phyloP scores from a whole-genome alignment of 106 monocot genomes.

The Hemerocallis citrina region DNA sequence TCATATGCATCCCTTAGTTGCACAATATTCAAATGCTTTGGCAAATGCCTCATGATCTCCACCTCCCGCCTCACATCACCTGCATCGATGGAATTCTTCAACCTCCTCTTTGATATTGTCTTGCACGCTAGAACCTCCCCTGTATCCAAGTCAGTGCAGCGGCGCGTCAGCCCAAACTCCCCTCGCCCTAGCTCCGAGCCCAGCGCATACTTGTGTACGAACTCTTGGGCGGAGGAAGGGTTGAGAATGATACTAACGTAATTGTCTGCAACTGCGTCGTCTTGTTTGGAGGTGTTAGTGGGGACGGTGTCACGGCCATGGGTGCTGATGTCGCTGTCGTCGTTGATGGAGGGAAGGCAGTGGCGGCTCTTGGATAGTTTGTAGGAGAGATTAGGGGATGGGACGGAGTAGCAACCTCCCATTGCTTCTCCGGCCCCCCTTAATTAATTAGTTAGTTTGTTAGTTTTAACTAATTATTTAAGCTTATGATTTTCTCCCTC shows the following conservation, averaged over 20 bases:
- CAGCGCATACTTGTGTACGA: slow-evolving; percentile 10
- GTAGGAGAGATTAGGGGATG: neutral
- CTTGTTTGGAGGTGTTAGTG: neutral
- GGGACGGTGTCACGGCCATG: slow-evolving; percentile 1
- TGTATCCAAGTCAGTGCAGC: slow-evolving; percentile 12
- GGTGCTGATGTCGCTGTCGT: neutral
- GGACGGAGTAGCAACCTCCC: slow-evolving; percentile 35
- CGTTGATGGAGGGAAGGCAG: neutral
- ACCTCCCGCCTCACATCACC: slow-evolving; percentile 25
- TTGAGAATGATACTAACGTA: neutral
- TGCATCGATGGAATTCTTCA: slow-evolving; percentile 9
- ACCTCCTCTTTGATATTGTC: slow-evolving; percentile 25
- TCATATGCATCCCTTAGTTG: slow-evolving; percentile 26
- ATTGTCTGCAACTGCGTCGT: slow-evolving; percentile 10
- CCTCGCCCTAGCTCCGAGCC: slow-evolving; percentile 29
- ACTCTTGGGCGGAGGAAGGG: neutral
- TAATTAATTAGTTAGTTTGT: too few species aligned
- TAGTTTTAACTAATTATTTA: too few species aligned
- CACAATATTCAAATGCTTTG: slow-evolving; percentile 20
- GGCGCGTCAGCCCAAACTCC: slow-evolving; percentile 28
- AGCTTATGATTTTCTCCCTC: too few species aligned
- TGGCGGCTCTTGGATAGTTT: neutral
- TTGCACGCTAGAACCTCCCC: slow-evolving; percentile 24
- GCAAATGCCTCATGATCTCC: slow-evolving; percentile 29
- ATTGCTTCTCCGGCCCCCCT: slow-evolving; percentile 5